A percentile compares a stretch with the other conserved stretches of the same genome.
phyloP scores from a whole-genome alignment of 257 asterid genomes.

The Penstemon davidsonii region DNA sequence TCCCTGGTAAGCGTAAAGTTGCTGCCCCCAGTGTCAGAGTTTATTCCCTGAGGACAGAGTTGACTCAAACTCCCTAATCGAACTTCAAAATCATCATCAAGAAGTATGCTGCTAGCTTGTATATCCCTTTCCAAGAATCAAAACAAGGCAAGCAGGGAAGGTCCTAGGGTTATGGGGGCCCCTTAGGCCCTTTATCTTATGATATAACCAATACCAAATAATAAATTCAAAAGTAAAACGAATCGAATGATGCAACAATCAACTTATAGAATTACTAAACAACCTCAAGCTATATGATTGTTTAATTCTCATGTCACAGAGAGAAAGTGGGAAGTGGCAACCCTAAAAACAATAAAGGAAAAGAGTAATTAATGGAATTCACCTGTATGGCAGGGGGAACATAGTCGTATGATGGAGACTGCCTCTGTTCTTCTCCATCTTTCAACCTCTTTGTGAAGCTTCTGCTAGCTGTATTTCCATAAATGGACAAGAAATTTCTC shows the following conservation, averaged over 20 bases:
- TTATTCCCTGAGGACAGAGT: too few relatives aligned
- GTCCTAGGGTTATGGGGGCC: too few relatives aligned
- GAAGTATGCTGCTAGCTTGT: too few relatives aligned
- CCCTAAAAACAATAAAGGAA: not conserved
- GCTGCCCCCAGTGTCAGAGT: too few relatives aligned
- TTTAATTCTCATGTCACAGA: not conserved
- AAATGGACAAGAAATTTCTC: conserved; percentile 28
- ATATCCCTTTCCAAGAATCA: too few relatives aligned
- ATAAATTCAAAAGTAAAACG: not conserved
- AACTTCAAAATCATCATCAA: too few relatives aligned
- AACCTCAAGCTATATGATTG: conserved; percentile 7
- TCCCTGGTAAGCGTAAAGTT: too few relatives aligned
- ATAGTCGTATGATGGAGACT: conserved; percentile 15
- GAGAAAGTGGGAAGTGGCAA: not conserved
- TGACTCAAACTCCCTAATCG: too few relatives aligned
- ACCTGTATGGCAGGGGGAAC: conserved; percentile 32
- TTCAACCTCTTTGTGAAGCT: conserved; percentile 46
- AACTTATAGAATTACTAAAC: conserved; percentile 9
- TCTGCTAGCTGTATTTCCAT: conserved; percentile 28
- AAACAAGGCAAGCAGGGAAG: too few relatives aligned
- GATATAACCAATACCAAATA: not conserved
- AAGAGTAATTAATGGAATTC: conserved; percentile 9
- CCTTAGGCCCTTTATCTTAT: too few relatives aligned
- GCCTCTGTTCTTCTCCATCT: conserved; percentile 46
- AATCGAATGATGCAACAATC: not conserved